A percentile compares a stretch with the other conserved stretches of the same genome.
Conservation (phyloP, 495 filamentous ascomycete genomes). For the Hypoxylon lenormandii region DNA sequence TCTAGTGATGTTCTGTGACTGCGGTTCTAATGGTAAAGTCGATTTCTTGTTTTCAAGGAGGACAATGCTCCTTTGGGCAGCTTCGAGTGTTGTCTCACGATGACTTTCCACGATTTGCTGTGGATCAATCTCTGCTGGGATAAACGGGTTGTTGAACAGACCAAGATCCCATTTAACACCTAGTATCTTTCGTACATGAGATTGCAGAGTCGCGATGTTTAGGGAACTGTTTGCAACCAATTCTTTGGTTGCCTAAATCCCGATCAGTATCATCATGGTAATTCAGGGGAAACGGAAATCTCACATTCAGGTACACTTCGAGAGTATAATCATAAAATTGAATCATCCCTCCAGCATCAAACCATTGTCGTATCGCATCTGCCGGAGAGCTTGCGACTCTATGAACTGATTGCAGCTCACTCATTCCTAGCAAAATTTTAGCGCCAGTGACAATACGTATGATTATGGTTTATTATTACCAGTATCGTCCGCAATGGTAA, state of each 20-base stretch:
- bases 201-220: constrained; percentile 48
- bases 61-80: constrained; percentile 55
- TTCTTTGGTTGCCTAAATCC: constrained; percentile 51
- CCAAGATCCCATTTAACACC: constrained; percentile 58
- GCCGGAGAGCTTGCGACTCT: constrained; percentile 51
- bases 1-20: constrained; percentile 47
- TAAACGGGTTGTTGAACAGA: constrained; percentile 54
- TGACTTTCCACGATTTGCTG: constrained; percentile 49
- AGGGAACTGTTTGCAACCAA: constrained; percentile 54
- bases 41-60: constrained; percentile 57
- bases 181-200: constrained; percentile 53
- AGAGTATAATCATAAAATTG: constrained; percentile 52
- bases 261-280: constrained; percentile 20
- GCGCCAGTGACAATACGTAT: neutral
- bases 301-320: constrained; percentile 49
- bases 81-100: constrained; percentile 51
- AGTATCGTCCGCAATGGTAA: constrained; percentile 58
- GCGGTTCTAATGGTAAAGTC: constrained; percentile 52
- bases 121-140: constrained; percentile 50
- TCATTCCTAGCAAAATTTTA: constrained; percentile 43
- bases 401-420: constrained; percentile 46
- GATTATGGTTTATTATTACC: constrained; percentile 31
- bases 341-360: constrained; percentile 54
- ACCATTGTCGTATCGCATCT: constrained; percentile 56
- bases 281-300: neutral